Evolutionary conservation across 2,329 filamentous ascomycete species (phyloP).

Genomic region (Xenosphaeropsis pyriputrescens): DNA sequence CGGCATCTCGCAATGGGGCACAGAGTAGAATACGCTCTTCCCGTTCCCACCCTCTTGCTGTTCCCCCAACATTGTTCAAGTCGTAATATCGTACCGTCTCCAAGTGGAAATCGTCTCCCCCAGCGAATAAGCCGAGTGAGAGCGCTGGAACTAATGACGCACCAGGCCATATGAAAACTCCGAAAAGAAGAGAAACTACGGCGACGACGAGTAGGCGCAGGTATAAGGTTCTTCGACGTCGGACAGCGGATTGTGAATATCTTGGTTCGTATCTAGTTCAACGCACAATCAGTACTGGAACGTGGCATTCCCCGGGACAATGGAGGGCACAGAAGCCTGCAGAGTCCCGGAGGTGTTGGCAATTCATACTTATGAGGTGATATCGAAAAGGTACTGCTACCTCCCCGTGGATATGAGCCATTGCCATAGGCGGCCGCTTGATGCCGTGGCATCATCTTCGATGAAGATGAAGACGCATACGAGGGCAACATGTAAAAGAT

Average conservation of each 20-base stretch:
- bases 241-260: slow-evolving; percentile 53
- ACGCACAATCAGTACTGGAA: slow-evolving; percentile 8
- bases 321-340: slow-evolving; percentile 5
- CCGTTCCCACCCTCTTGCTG: slow-evolving; percentile 85
- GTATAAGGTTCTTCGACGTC: slow-evolving; percentile 60
- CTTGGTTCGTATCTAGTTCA: slow-evolving; percentile 66
- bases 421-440: slow-evolving; percentile 62
- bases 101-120: slow-evolving; percentile 58
- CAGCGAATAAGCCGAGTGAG: slow-evolving; percentile 57
- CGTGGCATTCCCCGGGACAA: slow-evolving; percentile 1
- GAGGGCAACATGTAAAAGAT: slow-evolving; percentile 37
- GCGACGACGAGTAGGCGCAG: slow-evolving; percentile 48
- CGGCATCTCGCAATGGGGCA: slow-evolving; percentile 84
- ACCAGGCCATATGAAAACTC: slow-evolving; percentile 63
- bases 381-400: slow-evolving; percentile 63
- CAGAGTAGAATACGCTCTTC: slow-evolving; percentile 93
- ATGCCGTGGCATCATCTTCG: slow-evolving; percentile 76
- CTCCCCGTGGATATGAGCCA: slow-evolving; percentile 61
- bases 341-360: slow-evolving; percentile 4
- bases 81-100: slow-evolving; percentile 98
- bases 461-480: slow-evolving; percentile 29
- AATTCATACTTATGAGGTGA: slow-evolving; percentile 67
- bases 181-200: slow-evolving; percentile 47
- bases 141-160: slow-evolving; percentile 44
- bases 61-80: slow-evolving; percentile 79